Evolutionary conservation across 2,329 filamentous ascomycete genomes (phyloP), one percentile per base, ranked within the genome.

Genomic region (Talaromyces atroroseus): DNA sequence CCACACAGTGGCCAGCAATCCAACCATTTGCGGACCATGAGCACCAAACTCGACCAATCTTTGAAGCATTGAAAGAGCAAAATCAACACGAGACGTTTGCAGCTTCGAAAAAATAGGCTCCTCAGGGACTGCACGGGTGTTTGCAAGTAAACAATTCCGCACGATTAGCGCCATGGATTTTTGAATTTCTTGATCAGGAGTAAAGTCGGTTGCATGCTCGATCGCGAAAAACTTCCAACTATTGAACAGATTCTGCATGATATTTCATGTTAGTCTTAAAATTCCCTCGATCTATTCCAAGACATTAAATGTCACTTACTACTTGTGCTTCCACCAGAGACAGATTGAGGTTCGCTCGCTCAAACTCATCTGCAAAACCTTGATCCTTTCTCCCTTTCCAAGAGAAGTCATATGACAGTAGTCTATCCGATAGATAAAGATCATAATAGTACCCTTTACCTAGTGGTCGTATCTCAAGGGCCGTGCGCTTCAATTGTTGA

Each of bases 241-340:
- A 64, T 90, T 85, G 61, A 96, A 87, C 18, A 99, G 82, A 45
- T 85, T 82, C 87, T 90, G 65, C 36, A 57, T 42, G 10, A 18
- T 14, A 20, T 51, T 11, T 40, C 18, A 32, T 21, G 48, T 61
- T 62, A 57, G 57, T 21, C 18, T 12, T 21, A 14, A 23, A 47
- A 62, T 76, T 65, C 74, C 63, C 65, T 75, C 62, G 46, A 42
- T 50, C 56, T 40, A 54, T 44, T 32, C 29, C 52, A 1, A 26
- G 24, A 29, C 11, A 29, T 29, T 38, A 36, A 42, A 50, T 8
- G 18, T 38, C 29, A 69, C 86, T 74, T 78, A 89, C 86, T 62
- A 94, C 86, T 75, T 99, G 91, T 23, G 92, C 89, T 70, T 97
- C 91, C 34, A 99, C 90, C 34, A 96, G 78, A 23, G 92, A 95